A percentile compares a stretch with the other conserved stretches of the same genome.
phyloP scores from a whole-genome alignment of 2,329 filamentous ascomycete genomes.

The Alternaria arbusti region DNA sequence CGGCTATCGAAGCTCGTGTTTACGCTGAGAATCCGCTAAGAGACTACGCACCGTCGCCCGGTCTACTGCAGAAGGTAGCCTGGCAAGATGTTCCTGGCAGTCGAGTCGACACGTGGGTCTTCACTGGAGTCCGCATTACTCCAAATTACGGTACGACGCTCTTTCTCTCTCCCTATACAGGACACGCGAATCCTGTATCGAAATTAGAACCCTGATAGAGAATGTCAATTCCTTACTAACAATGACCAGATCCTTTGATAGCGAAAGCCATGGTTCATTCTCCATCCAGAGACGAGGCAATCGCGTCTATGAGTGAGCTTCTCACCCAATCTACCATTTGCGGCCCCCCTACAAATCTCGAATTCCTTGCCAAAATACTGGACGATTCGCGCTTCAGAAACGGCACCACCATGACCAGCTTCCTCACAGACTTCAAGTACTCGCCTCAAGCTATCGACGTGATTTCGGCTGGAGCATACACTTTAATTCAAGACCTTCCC shows the following conservation, averaged over 20 bases:
- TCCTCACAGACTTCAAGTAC: constrained; percentile 60
- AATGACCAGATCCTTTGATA: constrained; percentile 55
- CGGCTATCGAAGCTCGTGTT: constrained; percentile 61
- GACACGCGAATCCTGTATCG: not conserved
- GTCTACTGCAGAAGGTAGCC: constrained; percentile 62
- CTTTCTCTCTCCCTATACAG: not conserved
- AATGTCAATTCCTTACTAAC: not conserved
- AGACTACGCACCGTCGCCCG: constrained; percentile 65
- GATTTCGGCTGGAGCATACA: constrained; percentile 62
- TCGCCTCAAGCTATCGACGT: constrained; percentile 62
- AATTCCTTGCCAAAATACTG: constrained; percentile 62
- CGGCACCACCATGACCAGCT: constrained; percentile 64
- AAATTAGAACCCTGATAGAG: not conserved
- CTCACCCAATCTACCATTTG: constrained; percentile 56
- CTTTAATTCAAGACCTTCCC: constrained; percentile 65
- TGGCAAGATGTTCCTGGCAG: constrained; percentile 59
- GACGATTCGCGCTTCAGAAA: constrained; percentile 52
- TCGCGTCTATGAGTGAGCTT: constrained; percentile 53
- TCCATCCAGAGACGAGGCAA: constrained; percentile 50
- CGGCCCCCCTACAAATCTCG: constrained; percentile 64
- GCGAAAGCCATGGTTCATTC: constrained; percentile 66
- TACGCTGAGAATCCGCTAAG: constrained; percentile 66
- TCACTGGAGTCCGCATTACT: constrained; percentile 62
- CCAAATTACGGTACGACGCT: constrained; percentile 57
- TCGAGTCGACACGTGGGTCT: constrained; percentile 70